Evolutionary conservation across 176 grass and related monocot species (phyloP).

Genomic region (Puccinellia tenuiflora): DNA sequence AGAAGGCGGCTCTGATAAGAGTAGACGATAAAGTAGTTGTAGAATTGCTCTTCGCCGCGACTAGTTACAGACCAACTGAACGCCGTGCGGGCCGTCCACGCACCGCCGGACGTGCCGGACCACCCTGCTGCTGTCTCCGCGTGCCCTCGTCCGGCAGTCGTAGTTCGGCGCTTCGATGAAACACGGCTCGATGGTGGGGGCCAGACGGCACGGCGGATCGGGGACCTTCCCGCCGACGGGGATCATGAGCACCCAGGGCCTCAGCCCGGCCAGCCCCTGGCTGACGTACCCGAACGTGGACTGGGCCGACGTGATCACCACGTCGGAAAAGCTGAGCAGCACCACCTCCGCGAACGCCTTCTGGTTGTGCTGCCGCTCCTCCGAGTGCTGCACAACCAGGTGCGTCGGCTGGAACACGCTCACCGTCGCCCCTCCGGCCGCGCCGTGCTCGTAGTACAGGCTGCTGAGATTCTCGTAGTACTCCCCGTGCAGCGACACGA

Average conservation of each 20-base stretch:
- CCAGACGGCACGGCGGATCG: conserved; percentile 25
- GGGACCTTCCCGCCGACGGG: conserved; percentile 23
- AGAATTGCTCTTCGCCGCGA: no score
- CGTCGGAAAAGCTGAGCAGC: conserved; percentile 58
- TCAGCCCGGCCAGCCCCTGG: conserved; percentile 52
- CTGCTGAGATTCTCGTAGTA: conserved; percentile 54
- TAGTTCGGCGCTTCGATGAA: conserved; percentile 46
- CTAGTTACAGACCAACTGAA: conserved; percentile 70
- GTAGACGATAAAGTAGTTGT: no score
- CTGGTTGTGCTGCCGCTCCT: conserved; percentile 49
- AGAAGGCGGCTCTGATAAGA: no score
- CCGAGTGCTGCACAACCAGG: conserved; percentile 44
- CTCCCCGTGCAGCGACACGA: conserved; percentile 47
- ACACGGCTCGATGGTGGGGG: conserved; percentile 54
- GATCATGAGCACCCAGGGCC: conserved; percentile 51
- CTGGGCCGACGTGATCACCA: conserved; percentile 36
- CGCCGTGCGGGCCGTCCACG: conserved; percentile 41
- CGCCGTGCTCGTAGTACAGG: conserved; percentile 34
- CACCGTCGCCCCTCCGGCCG: conserved; percentile 22
- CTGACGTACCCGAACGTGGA: conserved; percentile 72
- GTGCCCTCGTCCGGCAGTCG: conserved; percentile 35
- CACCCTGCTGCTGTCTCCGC: conserved; percentile 17
- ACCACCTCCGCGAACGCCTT: conserved; percentile 71
- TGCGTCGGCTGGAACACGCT: conserved; percentile 63
- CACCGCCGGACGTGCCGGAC: conserved; percentile 45